Conservation (phyloP, 1,139 yeast genomes). For the Yamadazyma jaroonii region DNA sequence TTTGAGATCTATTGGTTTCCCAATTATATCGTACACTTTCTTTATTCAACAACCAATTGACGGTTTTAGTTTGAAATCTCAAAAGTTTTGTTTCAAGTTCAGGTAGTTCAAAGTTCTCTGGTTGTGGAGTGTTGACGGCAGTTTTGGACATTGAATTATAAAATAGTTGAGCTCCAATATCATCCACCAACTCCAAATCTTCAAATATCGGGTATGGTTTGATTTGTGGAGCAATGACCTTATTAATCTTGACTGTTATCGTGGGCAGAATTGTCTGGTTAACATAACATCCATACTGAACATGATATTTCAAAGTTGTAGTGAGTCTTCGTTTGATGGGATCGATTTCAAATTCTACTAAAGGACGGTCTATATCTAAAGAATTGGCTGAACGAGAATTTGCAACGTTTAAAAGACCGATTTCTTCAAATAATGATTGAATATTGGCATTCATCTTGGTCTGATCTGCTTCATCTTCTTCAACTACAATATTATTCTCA, state of each 20-base stretch:
- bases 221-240: slow-evolving; percentile 8
- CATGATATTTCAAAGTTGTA: slow-evolving; percentile 9
- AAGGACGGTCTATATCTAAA: slow-evolving; percentile 10
- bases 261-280: slow-evolving; percentile 13
- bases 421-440: slow-evolving; percentile 9
- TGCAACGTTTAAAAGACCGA: slow-evolving; percentile 13
- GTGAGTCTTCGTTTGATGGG: slow-evolving; percentile 7
- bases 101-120: slow-evolving; percentile 35
- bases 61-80: slow-evolving; percentile 60
- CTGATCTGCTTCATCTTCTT: slow-evolving; percentile 5
- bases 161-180: slow-evolving; percentile 21
- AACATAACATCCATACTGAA: slow-evolving; percentile 14
- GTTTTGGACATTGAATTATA: slow-evolving; percentile 34
- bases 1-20: slow-evolving; percentile 21
- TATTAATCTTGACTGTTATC: slow-evolving; percentile 11
- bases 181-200: slow-evolving; percentile 2
- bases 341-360: slow-evolving; percentile 11
- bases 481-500: neutral
- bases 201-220: slow-evolving; percentile 6
- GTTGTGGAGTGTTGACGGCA: slow-evolving; percentile 21
- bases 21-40: slow-evolving; percentile 52
- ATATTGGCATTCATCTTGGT: neutral
- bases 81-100: slow-evolving; percentile 50
- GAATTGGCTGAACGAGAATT: slow-evolving; percentile 13
- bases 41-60: slow-evolving; percentile 59